These are phyloP conservation scores for Lasiosphaeria hispida DNA, from an alignment of 495 filamentous ascomycete species.

Conservation along the genomic window DNA sequence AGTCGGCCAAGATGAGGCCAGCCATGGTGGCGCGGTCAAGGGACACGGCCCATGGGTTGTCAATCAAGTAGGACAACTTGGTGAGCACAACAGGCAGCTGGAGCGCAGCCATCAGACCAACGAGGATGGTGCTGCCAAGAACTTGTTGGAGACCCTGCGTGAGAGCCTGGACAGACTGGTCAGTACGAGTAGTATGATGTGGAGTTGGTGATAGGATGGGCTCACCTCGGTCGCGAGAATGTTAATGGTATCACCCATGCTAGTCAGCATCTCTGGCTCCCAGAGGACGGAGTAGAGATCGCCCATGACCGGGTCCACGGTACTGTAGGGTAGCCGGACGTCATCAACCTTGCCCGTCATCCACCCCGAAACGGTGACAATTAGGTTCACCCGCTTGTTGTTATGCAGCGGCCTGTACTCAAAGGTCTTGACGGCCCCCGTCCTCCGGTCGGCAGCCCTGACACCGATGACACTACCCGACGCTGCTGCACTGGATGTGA, in stretches of 20 bases:
- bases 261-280: slow-evolving; percentile 97
- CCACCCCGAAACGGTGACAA: slow-evolving; percentile 95
- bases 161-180: slow-evolving; percentile 60
- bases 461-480: slow-evolving; percentile 83
- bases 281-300: slow-evolving; percentile 96
- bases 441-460: slow-evolving; percentile 79
- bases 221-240: slow-evolving; percentile 95
- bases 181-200: slow-evolving; percentile 14
- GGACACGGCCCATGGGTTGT: slow-evolving; percentile 97
- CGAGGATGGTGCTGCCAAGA: slow-evolving; percentile 83
- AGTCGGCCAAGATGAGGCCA: slow-evolving; percentile 94
- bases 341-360: slow-evolving; percentile 98
- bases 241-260: slow-evolving; percentile 97
- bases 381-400: slow-evolving; percentile 94
- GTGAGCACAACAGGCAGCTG: slow-evolving; percentile 89
- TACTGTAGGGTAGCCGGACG: slow-evolving; percentile 90
- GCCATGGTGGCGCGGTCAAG: slow-evolving; percentile 83
- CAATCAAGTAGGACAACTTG: slow-evolving; percentile 94
- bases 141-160: slow-evolving; percentile 96
- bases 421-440: slow-evolving; percentile 89
- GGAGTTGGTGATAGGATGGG: neutral
- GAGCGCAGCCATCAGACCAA: slow-evolving; percentile 88
- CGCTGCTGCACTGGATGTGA: slow-evolving; percentile 84
- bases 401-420: slow-evolving; percentile 96
- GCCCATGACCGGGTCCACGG: slow-evolving; percentile 95